Percentiles rank a stretch among this genome's conserved stretches.
These are phyloP conservation scores for Carpinus viminea DNA, from an alignment of 306 rosid genomes.

Conservation along the genomic window DNA sequence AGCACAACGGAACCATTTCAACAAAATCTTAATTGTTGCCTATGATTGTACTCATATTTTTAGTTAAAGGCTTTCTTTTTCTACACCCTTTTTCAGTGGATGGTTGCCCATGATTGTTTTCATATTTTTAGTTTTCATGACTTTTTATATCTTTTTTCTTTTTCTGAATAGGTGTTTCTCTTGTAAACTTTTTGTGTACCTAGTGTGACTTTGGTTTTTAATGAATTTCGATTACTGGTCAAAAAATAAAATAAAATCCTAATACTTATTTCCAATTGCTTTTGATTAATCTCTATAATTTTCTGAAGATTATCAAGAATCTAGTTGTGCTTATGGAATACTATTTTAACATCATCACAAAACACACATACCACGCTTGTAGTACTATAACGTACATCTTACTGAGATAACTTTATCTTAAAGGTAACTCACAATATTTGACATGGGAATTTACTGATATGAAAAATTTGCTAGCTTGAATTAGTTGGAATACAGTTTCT, in stretches of 20 bases:
- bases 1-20: too few species aligned
- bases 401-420: neutral
- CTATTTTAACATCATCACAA: neutral
- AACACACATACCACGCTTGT: neutral
- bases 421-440: neutral
- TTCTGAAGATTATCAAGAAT: neutral
- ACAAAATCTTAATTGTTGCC: too few species aligned
- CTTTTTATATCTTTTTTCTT: too few species aligned
- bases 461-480: neutral
- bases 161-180: too few species aligned
- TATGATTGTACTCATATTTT: too few species aligned
- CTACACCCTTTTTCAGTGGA: too few species aligned
- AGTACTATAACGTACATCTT: neutral
- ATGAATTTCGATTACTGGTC: too few species aligned
- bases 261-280: neutral
- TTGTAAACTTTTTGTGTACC: too few species aligned
- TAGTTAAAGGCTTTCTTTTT: too few species aligned
- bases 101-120: too few species aligned
- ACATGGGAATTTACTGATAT: neutral
- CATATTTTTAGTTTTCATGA: too few species aligned
- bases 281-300: neutral
- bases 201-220: too few species aligned
- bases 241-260: neutral
- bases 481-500: neutral
- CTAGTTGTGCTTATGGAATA: neutral